These are phyloP conservation scores for Sophora flavescens DNA, from an alignment of 306 rosid genomes.

Conservation along the genomic window DNA sequence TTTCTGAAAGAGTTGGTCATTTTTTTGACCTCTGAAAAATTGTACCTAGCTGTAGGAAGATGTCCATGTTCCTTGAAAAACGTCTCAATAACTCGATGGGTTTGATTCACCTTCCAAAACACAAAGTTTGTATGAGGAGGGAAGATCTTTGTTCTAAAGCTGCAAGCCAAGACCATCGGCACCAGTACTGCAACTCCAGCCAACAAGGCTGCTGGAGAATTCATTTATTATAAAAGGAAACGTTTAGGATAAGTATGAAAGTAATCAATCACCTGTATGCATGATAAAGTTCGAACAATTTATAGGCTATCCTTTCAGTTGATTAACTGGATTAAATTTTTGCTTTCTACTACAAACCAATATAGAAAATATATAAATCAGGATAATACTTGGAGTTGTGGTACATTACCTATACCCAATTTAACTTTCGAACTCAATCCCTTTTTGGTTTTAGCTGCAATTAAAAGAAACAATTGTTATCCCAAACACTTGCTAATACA, in stretches of 20 bases:
- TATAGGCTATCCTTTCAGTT: neutral
- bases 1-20: conserved; percentile 45
- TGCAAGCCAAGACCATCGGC: conserved; percentile 26
- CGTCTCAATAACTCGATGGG: conserved; percentile 1
- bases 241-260: neutral
- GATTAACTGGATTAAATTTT: neutral
- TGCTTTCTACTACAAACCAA: neutral
- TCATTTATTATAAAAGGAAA: neutral
- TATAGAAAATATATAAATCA: neutral
- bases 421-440: no score
- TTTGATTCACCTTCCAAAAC: neutral
- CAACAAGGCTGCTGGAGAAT: neutral
- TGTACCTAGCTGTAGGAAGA: conserved; percentile 42
- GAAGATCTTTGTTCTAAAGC: neutral
- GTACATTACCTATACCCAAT: no score
- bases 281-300: neutral
- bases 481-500: no score
- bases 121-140: neutral
- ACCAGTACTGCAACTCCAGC: conserved; percentile 25
- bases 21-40: conserved; percentile 42
- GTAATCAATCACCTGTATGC: neutral
- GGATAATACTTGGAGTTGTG: neutral
- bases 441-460: no score
- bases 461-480: no score
- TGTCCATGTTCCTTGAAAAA: conserved; percentile 38